Percentiles rank a stretch among this genome's conserved stretches.
Evolutionary conservation across 768 basidiomycete genomes (phyloP).

Genomic region (Lactarius deliciosus): DNA sequence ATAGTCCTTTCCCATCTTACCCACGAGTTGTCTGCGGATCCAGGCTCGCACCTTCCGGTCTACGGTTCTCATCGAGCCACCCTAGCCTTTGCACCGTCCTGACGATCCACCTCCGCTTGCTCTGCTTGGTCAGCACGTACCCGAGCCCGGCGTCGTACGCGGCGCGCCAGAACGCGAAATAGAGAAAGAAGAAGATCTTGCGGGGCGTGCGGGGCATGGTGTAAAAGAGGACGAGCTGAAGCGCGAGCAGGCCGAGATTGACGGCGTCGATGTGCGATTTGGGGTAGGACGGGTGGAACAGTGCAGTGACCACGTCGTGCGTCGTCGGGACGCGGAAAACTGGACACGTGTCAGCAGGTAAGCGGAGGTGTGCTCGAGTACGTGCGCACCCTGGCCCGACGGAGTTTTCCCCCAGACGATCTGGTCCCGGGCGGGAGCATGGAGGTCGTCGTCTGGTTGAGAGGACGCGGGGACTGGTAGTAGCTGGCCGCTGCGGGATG

Average conservation of each 20-base stretch:
- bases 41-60: slow-evolving; percentile 66
- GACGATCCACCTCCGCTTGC: slow-evolving; percentile 94
- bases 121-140: slow-evolving; percentile 92
- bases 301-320: slow-evolving; percentile 81
- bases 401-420: slow-evolving; percentile 90
- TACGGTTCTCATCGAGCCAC: slow-evolving; percentile 79
- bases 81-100: slow-evolving; percentile 71
- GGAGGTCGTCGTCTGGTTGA: neutral
- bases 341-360: slow-evolving; percentile 36
- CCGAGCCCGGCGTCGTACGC: slow-evolving; percentile 94
- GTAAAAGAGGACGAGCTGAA: slow-evolving; percentile 75
- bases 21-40: slow-evolving; percentile 82
- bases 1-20: slow-evolving; percentile 95
- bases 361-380: neutral
- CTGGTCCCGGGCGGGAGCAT: slow-evolving; percentile 33
- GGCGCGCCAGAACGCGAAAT: slow-evolving; percentile 91
- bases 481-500: neutral
- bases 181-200: slow-evolving; percentile 75
- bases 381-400: slow-evolving; percentile 62
- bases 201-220: slow-evolving; percentile 55
- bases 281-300: slow-evolving; percentile 78
- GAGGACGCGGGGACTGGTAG: neutral
- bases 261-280: slow-evolving; percentile 89
- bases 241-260: slow-evolving; percentile 73
- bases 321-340: slow-evolving; percentile 94